Percentiles rank a stretch among this genome's conserved stretches.
Evolutionary conservation across 2,329 filamentous ascomycete species (phyloP).

Genomic region (Cryphonectria naterciae): DNA sequence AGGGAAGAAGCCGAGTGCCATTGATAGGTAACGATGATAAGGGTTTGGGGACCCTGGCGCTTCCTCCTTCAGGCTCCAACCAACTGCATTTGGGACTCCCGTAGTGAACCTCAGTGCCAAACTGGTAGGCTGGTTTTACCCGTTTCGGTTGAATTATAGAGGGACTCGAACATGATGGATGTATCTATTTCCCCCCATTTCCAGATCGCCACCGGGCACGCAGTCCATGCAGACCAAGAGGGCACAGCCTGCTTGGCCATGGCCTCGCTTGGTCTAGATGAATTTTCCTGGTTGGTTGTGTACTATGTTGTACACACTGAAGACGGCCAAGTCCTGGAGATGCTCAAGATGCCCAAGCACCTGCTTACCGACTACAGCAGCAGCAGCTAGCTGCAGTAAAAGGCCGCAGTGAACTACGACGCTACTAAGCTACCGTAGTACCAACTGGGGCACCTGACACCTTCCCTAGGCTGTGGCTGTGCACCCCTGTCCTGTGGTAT

Average conservation of each 20-base stretch:
- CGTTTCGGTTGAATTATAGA: not conserved
- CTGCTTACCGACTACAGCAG: no score
- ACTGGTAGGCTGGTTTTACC: not conserved
- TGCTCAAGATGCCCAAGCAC: not conserved
- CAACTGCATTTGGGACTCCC: not conserved
- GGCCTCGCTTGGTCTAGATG: not conserved
- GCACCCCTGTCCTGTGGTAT: not conserved
- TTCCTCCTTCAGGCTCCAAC: not conserved
- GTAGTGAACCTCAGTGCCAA: not conserved
- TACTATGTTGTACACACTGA: not conserved
- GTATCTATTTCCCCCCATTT: not conserved
- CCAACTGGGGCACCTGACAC: not conserved
- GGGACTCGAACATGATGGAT: not conserved
- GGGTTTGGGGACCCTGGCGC: conserved; percentile 5
- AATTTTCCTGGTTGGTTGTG: not conserved
- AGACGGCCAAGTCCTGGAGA: not conserved
- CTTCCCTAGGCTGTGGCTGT: conserved; percentile 12
- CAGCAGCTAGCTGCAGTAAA: not conserved
- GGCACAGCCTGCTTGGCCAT: not conserved
- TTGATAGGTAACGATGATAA: not conserved
- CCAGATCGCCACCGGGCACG: conserved; percentile 2
- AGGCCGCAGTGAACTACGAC: not conserved
- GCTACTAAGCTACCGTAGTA: not conserved
- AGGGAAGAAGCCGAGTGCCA: not conserved
- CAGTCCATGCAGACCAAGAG: not conserved